Evolutionary conservation across 345 rosid genomes (phyloP).

Genomic region (Dipteronia sinensis): DNA sequence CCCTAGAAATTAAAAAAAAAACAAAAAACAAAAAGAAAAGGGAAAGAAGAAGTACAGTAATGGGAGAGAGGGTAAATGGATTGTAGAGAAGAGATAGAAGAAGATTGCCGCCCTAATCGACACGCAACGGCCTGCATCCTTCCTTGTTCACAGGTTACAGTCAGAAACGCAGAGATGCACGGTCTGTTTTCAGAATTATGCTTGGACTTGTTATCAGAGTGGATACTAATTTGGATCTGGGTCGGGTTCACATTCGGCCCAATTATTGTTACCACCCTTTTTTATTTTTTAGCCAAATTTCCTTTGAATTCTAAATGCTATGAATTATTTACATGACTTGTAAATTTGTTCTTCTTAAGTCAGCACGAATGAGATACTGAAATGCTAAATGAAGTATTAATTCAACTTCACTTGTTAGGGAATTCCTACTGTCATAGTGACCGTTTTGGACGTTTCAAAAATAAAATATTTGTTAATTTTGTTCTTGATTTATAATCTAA

Average conservation of each 20-base stretch:
- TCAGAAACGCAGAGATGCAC: too few species aligned
- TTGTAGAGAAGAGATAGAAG: constrained; percentile 44
- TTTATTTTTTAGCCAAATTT: too few species aligned
- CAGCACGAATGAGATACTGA: too few species aligned
- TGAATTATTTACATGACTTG: too few species aligned
- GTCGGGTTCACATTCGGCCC: constrained; percentile 8
- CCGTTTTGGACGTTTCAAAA: too few species aligned
- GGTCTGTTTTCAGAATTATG: not conserved
- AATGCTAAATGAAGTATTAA: too few species aligned
- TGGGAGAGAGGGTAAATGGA: constrained; percentile 53
- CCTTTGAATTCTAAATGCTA: too few species aligned
- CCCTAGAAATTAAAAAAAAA: not conserved
- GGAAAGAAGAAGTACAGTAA: constrained; percentile 46
- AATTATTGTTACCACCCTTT: not conserved
- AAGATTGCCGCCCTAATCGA: constrained; percentile 55
- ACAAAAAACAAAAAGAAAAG: not conserved
- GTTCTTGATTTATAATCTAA: too few species aligned
- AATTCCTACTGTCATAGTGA: too few species aligned
- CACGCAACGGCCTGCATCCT: constrained; percentile 76
- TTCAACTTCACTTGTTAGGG: too few species aligned
- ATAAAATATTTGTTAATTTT: too few species aligned
- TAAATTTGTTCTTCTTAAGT: too few species aligned
- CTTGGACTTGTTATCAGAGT: not conserved
- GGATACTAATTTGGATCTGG: not conserved
- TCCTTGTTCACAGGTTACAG: not conserved